Evolutionary conservation across 192 early-diverging fungal genomes (phyloP), one percentile per base, ranked within the genome.

Genomic region (Coemansia sp.): DNA sequence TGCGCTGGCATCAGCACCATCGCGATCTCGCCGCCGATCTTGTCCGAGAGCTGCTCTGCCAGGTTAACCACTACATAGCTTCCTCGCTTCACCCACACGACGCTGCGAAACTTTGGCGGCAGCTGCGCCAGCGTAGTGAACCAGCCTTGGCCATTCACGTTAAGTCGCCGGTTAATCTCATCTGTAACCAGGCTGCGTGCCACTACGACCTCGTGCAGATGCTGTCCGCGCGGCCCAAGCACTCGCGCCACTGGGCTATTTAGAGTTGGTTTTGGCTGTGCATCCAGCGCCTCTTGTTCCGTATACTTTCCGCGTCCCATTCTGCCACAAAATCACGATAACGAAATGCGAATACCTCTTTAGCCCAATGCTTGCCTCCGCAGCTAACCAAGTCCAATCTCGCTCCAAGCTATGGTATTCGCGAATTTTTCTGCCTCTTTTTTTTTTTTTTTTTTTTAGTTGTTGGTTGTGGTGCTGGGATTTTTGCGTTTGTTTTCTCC

Each of bases 21-120:
- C 0, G 85, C 78, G 40, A 94, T 90, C 67, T 94, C 91, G 40
- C 91, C 93, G 20, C 78, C 85, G 18, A 94, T 83, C 74, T 94
- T 94, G 59, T 87, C 86, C 2, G 83, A 79, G 26, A 86, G 80
- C 60, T 77, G 83, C 33, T 79, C 83, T 7, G 73, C 69, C 23
- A 88, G 86, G 46, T 90, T 81, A 34, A 87, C 86, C 43, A 94
- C 85, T 24, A 74, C 62, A 38, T 70, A 82, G 59, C 63, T 77
- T 85, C 92, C 91, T 76, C 89, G 77, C 74, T 91, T 92, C 34
- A 94, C 89, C 92, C 93, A 94, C 53, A 94, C 84, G 11, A 90
- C 70, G 67, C 86, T 93, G 48, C 91, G 87, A 80, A 88, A 94
- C 70, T 84, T 87, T 33, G 90, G 88, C 14, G 91, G 92, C 55